Percentiles rank a stretch among this genome's conserved stretches.
Conservation (phyloP, 176 grass and related monocot species). For the Triticum dicoccoides region DNA sequence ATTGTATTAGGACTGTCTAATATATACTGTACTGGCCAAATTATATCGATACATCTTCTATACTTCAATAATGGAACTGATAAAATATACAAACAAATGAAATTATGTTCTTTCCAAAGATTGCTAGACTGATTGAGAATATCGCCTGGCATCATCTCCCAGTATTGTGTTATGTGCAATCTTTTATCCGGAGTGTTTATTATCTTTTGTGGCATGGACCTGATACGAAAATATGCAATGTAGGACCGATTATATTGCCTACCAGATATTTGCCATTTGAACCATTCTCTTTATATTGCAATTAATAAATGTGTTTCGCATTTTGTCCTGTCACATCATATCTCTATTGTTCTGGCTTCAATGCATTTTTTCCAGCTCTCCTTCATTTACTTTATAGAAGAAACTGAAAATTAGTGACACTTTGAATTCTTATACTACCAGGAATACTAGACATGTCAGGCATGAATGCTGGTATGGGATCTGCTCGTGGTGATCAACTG, state of each 20-base stretch:
- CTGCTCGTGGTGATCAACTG: neutral
- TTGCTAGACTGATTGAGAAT: neutral
- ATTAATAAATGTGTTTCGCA: too few species aligned
- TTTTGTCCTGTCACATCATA: neutral
- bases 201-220: neutral
- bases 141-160: neutral
- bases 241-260: neutral
- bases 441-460: conserved; percentile 7
- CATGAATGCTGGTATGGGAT: neutral
- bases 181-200: neutral
- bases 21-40: neutral
- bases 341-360: neutral
- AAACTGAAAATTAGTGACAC: too few species aligned
- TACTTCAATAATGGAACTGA: neutral
- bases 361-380: too few species aligned
- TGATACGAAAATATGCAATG: neutral
- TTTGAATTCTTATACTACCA: neutral
- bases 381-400: too few species aligned
- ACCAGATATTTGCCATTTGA: neutral
- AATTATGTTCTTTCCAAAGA: neutral
- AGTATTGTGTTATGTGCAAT: neutral
- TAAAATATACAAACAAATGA: neutral
- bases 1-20: neutral
- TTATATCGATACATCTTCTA: neutral
- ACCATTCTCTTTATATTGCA: neutral